Base-by-base conservation (phyloP, 176 grass and related monocot species). In the Elymus sibiricus region DNA sequence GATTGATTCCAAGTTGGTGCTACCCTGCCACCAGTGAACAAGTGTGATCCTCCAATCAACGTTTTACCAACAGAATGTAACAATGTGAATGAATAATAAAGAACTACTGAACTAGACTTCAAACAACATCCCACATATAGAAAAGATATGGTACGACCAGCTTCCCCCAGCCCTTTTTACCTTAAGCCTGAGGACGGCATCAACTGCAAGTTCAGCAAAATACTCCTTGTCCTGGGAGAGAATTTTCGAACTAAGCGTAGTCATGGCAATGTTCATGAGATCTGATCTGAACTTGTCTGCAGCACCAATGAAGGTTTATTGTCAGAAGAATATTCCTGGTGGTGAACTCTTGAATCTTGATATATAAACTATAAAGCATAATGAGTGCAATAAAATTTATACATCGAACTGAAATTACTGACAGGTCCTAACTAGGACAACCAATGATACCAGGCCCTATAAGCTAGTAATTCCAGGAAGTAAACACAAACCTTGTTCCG, bases 261-360 rank as follows among this genome's bases (percentile, higher is more conserved):
- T 94, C 96, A 92, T 98, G 14, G 96, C 96, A 39, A 95, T 98
- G n/a, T 98, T 98, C 92, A 95, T 94, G 38, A 98, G 90, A 92
- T 98, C 96, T 9, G 88, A 79, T 62, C 79, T 90, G 39, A 98
- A 98, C 59, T 91, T 98, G n/a, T 95, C 96, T 98, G 90, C 81
- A 86, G 32, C 5, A 31, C 25, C 63, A 86, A 88, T 68, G 19
- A 27, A 85, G 2, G 31, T 39, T 65, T 79, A 31, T 63, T 24
- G 35, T 87, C 22, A 79, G 22, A 83, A 56, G 11, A 42, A 32
- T 64, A 6, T 65, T 59, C 11, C 1, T 5, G 4, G 70, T 47
- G 27, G 15, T 14, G 44, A 59, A 79, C 26, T 79, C 3, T 75
- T 44, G 70, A 79, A 22, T 79, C 3, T 75, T 44, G 70, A 44